phyloP scores from a whole-genome alignment of 1,284 basidiomycete species.

The Leccinum angustisporum region DNA sequence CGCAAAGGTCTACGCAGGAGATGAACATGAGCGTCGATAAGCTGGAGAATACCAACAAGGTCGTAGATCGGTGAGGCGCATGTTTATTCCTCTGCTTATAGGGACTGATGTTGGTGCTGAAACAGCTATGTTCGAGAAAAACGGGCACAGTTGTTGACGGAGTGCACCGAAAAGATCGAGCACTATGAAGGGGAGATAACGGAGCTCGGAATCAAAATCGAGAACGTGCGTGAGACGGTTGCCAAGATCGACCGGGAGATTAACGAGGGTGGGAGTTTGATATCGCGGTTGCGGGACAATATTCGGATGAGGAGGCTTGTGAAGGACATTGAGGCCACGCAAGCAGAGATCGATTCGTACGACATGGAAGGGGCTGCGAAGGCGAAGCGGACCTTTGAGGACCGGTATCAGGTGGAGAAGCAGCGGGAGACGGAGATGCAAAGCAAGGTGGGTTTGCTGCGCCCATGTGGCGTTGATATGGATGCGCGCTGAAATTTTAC shows the following conservation, averaged over 20 bases:
- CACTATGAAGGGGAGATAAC: constrained; percentile 60
- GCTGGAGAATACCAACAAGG: constrained; percentile 59
- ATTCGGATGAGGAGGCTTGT: constrained; percentile 74
- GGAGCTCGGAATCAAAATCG: constrained; percentile 54
- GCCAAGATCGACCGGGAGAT: constrained; percentile 68
- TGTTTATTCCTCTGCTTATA: background rate
- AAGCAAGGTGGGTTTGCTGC: constrained; percentile 54
- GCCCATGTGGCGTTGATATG: background rate
- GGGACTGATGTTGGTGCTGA: background rate
- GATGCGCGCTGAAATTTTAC: constrained; percentile 7
- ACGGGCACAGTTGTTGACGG: constrained; percentile 60
- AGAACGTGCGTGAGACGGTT: constrained; percentile 53
- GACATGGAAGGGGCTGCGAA: constrained; percentile 83
- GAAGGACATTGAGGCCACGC: constrained; percentile 65
- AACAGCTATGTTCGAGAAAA: constrained; percentile 74
- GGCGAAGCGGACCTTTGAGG: constrained; percentile 81
- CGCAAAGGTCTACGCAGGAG: constrained; percentile 59
- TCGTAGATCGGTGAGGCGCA: constrained; percentile 58
- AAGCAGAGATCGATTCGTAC: constrained; percentile 71
- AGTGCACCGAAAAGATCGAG: constrained; percentile 61
- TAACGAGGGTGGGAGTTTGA: constrained; percentile 66
- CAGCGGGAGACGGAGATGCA: constrained; percentile 71
- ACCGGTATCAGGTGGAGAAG: constrained; percentile 73
- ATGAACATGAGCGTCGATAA: constrained; percentile 66
- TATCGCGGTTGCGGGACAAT: constrained; percentile 84